Evolutionary conservation across 352 stramenopile species (phyloP).

Genomic region (Phytophthora crassamura): DNA sequence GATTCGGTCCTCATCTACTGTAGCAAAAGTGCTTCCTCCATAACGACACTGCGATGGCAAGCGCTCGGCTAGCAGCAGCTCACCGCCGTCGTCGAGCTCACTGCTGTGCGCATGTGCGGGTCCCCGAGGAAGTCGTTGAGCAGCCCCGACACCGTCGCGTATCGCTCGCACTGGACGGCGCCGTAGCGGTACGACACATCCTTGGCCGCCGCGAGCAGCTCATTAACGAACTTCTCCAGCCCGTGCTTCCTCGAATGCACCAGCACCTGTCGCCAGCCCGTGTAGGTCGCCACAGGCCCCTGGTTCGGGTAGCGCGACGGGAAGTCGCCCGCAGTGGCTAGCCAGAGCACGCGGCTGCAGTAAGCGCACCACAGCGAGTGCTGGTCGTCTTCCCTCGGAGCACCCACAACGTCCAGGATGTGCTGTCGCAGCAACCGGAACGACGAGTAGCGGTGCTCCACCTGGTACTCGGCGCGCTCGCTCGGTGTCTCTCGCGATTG

Average conservation of each 20-base stretch:
- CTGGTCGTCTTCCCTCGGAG: slow-evolving; percentile 20
- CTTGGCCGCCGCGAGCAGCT: slow-evolving; percentile 45
- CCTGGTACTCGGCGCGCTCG: slow-evolving; percentile 36
- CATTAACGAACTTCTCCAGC: slow-evolving; percentile 49
- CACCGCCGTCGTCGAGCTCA: slow-evolving; percentile 9
- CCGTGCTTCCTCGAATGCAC: slow-evolving; percentile 33
- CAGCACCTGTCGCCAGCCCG: slow-evolving; percentile 27
- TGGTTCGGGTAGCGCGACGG: slow-evolving; percentile 49
- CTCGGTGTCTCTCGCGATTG: slow-evolving; percentile 6
- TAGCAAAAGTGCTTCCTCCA: neutral
- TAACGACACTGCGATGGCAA: neutral
- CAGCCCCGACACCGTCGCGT: slow-evolving; percentile 47
- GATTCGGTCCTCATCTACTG: no score
- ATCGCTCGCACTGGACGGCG: slow-evolving; percentile 52
- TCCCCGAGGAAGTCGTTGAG: slow-evolving; percentile 62
- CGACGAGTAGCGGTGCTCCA: slow-evolving; percentile 62
- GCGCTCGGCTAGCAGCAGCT: slow-evolving; percentile 8
- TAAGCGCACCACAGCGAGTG: slow-evolving; percentile 61
- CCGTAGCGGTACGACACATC: slow-evolving; percentile 54
- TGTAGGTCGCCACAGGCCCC: slow-evolving; percentile 27
- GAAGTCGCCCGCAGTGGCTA: slow-evolving; percentile 48
- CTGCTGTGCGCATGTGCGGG: slow-evolving; percentile 7
- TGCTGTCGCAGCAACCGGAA: slow-evolving; percentile 51
- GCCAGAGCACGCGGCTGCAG: slow-evolving; percentile 52
- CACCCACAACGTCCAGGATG: slow-evolving; percentile 31